Base-by-base conservation (phyloP, 768 basidiomycete genomes). In the Xerocomus spinulosus region DNA sequence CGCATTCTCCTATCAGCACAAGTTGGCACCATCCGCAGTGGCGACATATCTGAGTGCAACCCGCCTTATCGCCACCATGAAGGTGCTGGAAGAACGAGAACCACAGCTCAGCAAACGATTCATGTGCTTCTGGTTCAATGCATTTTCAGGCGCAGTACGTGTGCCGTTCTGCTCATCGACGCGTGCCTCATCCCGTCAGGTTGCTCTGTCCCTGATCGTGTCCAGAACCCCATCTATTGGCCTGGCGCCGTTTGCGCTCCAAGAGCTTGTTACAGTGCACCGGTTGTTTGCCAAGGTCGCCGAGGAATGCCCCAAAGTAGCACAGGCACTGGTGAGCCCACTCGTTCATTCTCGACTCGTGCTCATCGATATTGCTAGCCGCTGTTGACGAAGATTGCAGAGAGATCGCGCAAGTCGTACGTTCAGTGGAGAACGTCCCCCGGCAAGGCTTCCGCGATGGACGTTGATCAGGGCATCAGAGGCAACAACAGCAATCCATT, bases 81-180 rank as follows among this genome's bases (percentile, higher is more conserved):
- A 80, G 51, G 72, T 70, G 29, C 66, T 86, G 20, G 82, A 77
- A 60, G 68, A 75, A 32, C 72, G 76, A 51, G 78, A 84, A 59
- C 76, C 79, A 8, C 77, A 81, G 53, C 64, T 87, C 42, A 80
- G 78, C 52, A 75, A 76, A 43, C 75, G 86, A 25, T 83, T 85
- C 54, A 73, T 84, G 63, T 77, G 80, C 60, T 80, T 85, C 56
- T 89, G 86, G 85, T 82, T 83, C 49, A 85, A 87, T 57, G 72
- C 78, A 17, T 85, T 85, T 61, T 85, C 85, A 36, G 82, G 82
- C 8, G 81, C 81, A 49, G 85, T 85, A 61, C 66, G 82, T 71
- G 35, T 51, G 13, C 14, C 14, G 14, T n/a, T 5, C 39, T 32
- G 30, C 24, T 25, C 37, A 37, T 9, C 21, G 7, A 29, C 34